A percentile compares a stretch with the other conserved stretches of the same genome.
These are phyloP conservation scores for Misopates orontium DNA, from an alignment of 257 asterid genomes.

Conservation along the genomic window DNA sequence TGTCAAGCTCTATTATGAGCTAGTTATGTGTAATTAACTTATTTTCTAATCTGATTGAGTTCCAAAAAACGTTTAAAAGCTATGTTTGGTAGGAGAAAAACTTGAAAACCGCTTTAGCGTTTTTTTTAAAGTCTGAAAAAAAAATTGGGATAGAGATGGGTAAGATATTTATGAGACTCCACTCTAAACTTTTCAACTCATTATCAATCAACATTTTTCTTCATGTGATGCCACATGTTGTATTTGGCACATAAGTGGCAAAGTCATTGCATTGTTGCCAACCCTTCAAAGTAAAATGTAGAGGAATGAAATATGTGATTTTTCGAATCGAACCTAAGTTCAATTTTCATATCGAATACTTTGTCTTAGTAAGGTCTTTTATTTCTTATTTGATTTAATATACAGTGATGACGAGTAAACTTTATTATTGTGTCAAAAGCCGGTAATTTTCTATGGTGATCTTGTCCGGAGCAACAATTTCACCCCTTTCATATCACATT, in stretches of 20 bases:
- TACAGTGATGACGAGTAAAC: too few species aligned
- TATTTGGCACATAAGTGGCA: conserved; percentile 29
- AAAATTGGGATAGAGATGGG: neutral
- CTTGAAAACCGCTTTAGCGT: too few species aligned
- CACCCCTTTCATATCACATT: too few species aligned
- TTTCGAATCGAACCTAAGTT: neutral
- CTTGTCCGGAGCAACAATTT: too few species aligned
- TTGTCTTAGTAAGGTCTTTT: neutral
- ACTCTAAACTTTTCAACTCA: conserved; percentile 5
- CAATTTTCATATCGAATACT: too few species aligned
- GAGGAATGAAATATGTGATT: conserved; percentile 3
- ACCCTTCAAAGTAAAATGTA: neutral
- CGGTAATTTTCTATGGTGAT: too few species aligned
- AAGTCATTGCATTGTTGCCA: conserved; percentile 21
- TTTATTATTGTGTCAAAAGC: too few species aligned
- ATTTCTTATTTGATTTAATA: too few species aligned
- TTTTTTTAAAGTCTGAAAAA: too few species aligned
- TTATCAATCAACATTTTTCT: conserved; percentile 22
- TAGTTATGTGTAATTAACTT: neutral
- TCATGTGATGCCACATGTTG: conserved; percentile 48
- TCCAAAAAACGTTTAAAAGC: neutral
- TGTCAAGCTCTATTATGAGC: too few species aligned
- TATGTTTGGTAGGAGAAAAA: neutral
- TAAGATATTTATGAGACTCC: conserved; percentile 18
- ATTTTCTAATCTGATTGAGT: neutral